phyloP scores from a whole-genome alignment of 2,329 filamentous ascomycete genomes.

The Botryotinia globosa region DNA sequence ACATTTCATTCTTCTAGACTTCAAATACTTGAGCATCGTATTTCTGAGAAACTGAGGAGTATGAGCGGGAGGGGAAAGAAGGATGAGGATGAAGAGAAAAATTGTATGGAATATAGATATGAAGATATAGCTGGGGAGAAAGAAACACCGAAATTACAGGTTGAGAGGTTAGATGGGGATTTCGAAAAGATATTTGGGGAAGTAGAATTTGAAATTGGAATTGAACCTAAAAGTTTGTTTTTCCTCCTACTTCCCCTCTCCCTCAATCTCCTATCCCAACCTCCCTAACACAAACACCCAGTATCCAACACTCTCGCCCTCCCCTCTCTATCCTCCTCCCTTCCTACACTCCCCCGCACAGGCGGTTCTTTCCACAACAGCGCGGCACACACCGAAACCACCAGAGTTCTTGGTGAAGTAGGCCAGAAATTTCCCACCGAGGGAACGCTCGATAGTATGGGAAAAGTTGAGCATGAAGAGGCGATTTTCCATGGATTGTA shows the following conservation, averaged over 20 bases:
- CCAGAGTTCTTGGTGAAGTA: conserved; percentile 18
- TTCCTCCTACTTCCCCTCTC: too few species aligned
- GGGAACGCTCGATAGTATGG: conserved; percentile 16
- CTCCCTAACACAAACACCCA: neutral
- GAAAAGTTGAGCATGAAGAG: conserved; percentile 21
- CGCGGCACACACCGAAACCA: neutral
- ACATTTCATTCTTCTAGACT: conserved; percentile 2
- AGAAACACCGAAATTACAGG: neutral
- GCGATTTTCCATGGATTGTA: conserved; percentile 27
- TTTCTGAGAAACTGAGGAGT: neutral
- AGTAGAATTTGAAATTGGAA: conserved; percentile 3
- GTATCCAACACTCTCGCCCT: neutral
- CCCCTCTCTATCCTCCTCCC: neutral
- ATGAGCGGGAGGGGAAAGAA: neutral
- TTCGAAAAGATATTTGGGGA: neutral
- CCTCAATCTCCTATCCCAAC: rapidly evolving
- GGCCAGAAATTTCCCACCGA: conserved; percentile 28
- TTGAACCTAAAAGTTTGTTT: conserved; percentile 2
- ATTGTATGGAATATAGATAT: neutral
- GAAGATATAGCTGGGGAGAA: neutral
- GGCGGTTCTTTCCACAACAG: neutral
- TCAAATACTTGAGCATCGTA: neutral
- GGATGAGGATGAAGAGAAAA: neutral
- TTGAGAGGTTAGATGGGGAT: neutral
- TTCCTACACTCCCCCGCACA: neutral